These are phyloP conservation scores for Apiospora kogelbergensis DNA, from an alignment of 2,329 filamentous ascomycete genomes.

Conservation along the genomic window DNA sequence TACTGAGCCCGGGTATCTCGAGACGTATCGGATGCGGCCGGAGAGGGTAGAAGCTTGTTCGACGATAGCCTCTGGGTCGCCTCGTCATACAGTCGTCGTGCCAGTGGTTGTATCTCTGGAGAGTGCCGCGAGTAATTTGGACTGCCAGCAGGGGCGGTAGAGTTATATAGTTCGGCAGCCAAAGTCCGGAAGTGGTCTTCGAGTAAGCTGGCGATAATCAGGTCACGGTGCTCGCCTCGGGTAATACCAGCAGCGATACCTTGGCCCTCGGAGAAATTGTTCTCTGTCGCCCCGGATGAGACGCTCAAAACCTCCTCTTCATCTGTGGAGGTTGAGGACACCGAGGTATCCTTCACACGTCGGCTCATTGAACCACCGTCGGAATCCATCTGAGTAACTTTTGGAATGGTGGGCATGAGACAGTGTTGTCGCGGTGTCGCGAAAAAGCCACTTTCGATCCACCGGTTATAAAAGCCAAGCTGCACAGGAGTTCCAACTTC, in stretches of 20 bases:
- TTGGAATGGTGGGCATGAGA: not conserved
- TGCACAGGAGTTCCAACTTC: not conserved
- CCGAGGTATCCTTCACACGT: not conserved
- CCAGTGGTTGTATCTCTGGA: conserved; percentile 25
- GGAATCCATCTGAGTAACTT: not conserved
- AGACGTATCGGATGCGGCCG: conserved; percentile 21
- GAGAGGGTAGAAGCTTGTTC: conserved; percentile 20
- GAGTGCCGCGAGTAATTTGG: conserved; percentile 25
- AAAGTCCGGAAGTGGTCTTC: conserved; percentile 30
- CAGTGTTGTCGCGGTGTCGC: not conserved
- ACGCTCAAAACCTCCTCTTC: conserved; percentile 8
- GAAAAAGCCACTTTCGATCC: not conserved
- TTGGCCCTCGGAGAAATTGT: not conserved
- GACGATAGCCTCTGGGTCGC: conserved; percentile 26
- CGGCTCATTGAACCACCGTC: not conserved
- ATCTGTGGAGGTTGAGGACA: not conserved
- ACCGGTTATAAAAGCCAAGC: not conserved
- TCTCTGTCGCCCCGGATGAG: not conserved
- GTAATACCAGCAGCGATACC: conserved; percentile 15
- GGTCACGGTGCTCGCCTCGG: conserved; percentile 30
- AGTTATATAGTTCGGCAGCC: conserved; percentile 28
- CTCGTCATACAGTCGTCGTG: conserved; percentile 24
- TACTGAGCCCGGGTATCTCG: conserved; percentile 26
- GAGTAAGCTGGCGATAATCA: conserved; percentile 33
- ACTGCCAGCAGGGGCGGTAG: conserved; percentile 21